Conservation (phyloP, 805 yeast species). For the Ogataea degrootiae region DNA sequence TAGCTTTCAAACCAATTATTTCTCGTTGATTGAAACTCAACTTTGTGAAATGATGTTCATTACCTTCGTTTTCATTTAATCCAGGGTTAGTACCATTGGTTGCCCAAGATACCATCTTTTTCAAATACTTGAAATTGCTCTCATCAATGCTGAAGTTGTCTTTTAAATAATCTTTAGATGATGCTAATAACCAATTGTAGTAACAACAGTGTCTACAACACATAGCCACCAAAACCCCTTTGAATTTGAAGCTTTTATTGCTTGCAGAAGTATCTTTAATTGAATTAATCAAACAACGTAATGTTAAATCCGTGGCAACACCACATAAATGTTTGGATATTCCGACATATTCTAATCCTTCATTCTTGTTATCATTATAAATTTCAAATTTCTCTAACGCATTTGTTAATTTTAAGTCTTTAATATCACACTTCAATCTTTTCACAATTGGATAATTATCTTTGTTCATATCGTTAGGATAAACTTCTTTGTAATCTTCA, state of each 20-base stretch:
- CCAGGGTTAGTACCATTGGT: constrained; percentile 60
- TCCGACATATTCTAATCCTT: constrained; percentile 36
- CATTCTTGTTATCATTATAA: background rate
- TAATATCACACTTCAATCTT: constrained; percentile 71
- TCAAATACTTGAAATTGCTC: constrained; percentile 35
- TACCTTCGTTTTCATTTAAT: constrained; percentile 32
- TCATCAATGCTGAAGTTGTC: constrained; percentile 27
- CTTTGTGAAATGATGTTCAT: constrained; percentile 41
- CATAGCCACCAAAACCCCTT: constrained; percentile 79
- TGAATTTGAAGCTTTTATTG: constrained; percentile 15
- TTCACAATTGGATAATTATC: constrained; percentile 12
- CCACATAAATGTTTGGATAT: constrained; percentile 92
- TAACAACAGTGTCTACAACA: constrained; percentile 87
- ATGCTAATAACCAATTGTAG: constrained; percentile 48
- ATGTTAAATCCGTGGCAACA: constrained; percentile 84
- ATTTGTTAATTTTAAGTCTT: constrained; percentile 56
- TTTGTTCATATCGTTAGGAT: background rate
- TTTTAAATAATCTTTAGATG: constrained; percentile 37
- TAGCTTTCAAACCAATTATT: constrained; percentile 57
- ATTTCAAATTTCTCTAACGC: constrained; percentile 30
- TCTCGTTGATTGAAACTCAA: constrained; percentile 47
- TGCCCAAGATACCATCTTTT: constrained; percentile 83
- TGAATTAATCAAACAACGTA: constrained; percentile 49
- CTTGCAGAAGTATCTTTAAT: constrained; percentile 3
- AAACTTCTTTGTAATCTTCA: constrained; percentile 41